Conservation (phyloP, 192 early-diverging fungal genomes). For the Podila verticillata region DNA sequence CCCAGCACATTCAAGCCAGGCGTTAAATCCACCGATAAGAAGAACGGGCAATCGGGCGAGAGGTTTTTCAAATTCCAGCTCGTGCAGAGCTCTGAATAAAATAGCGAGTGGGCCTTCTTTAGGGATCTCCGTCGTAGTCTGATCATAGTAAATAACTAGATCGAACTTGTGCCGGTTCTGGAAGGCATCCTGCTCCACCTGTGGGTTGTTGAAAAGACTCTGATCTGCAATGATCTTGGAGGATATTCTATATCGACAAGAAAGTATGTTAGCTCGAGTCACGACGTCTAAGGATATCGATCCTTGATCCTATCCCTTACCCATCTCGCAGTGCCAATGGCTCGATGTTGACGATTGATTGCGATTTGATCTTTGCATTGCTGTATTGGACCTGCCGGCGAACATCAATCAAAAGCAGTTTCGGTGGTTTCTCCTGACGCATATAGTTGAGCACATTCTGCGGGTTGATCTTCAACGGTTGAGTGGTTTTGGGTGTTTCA, state of each 20-base stretch:
- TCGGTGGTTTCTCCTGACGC: constrained; percentile 47
- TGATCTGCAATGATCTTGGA: constrained; percentile 60
- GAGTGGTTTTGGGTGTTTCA: constrained; percentile 29
- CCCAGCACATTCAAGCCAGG: constrained; percentile 70
- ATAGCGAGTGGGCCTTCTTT: constrained; percentile 35
- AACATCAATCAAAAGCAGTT: constrained; percentile 80
- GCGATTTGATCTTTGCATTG: constrained; percentile 74
- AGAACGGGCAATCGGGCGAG: constrained; percentile 71
- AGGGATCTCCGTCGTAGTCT: constrained; percentile 57
- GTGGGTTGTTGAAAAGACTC: constrained; percentile 65
- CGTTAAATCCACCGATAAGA: constrained; percentile 82
- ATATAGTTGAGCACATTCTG: constrained; percentile 50
- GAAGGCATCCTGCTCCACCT: constrained; percentile 74
- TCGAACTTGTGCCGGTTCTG: constrained; percentile 70
- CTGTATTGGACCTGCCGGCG: constrained; percentile 74
- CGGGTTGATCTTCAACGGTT: constrained; percentile 50
- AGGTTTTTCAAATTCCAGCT: constrained; percentile 63
- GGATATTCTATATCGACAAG: constrained; percentile 48
- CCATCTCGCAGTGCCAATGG: constrained; percentile 67
- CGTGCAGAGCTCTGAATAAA: constrained; percentile 71
- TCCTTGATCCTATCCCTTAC: constrained; percentile 33
- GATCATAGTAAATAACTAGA: constrained; percentile 78
- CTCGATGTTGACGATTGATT: constrained; percentile 77
- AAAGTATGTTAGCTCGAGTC: constrained; percentile 9
- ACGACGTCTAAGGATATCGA: neutral